These are phyloP conservation scores for Pichia sp. DNA, from an alignment of 1,139 yeast species.

Conservation along the genomic window DNA sequence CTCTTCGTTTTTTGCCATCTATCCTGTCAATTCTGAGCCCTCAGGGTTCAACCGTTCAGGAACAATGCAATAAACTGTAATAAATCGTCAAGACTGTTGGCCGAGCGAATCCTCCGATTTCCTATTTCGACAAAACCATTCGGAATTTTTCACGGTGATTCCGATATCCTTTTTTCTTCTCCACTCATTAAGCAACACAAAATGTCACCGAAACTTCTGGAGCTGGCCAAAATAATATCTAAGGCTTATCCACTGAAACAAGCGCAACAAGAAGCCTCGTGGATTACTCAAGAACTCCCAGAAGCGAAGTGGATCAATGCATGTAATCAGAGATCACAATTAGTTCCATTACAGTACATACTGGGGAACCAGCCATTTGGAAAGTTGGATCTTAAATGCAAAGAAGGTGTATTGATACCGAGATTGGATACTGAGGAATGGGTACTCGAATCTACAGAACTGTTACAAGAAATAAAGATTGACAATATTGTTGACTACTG, in stretches of 20 bases:
- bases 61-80: too few species aligned
- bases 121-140: too few species aligned
- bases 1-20: too few species aligned
- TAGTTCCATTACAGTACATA: conserved; percentile 78
- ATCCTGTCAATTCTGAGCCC: too few species aligned
- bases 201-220: background rate
- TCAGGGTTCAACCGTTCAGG: too few species aligned
- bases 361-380: conserved; percentile 91
- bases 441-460: conserved; percentile 46
- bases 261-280: conserved; percentile 45
- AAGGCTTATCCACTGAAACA: conserved; percentile 24
- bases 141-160: too few species aligned
- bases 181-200: too few species aligned
- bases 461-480: conserved; percentile 23
- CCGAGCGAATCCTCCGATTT: too few species aligned
- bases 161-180: too few species aligned
- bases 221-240: conserved; percentile 5
- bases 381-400: conserved; percentile 54
- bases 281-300: conserved; percentile 46
- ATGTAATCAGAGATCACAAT: conserved; percentile 40
- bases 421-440: conserved; percentile 97
- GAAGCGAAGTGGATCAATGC: conserved; percentile 31
- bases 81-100: too few species aligned
- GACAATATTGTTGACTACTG: conserved; percentile 64
- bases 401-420: conserved; percentile 75